Conservation (phyloP, 495 filamentous ascomycete species). For the Tuber brumale region DNA sequence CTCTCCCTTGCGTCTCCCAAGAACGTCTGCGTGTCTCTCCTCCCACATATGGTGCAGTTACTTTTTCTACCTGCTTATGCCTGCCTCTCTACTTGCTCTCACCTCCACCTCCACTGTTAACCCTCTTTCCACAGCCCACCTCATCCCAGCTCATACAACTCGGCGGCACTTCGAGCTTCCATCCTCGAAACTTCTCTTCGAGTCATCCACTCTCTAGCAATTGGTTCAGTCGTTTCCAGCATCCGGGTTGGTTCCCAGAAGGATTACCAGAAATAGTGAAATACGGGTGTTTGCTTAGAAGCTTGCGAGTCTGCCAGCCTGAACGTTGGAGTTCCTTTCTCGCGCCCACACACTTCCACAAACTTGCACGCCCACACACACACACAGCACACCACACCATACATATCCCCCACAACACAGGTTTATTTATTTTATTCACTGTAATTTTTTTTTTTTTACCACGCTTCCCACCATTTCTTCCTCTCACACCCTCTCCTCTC, state of each 20-base stretch:
- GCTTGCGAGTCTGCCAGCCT: not conserved
- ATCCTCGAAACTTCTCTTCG: not conserved
- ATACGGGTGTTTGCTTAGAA: not conserved
- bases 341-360: not conserved
- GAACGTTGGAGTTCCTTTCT: not conserved
- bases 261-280: not conserved
- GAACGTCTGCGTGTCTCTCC: constrained; percentile 3
- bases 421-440: constrained; percentile 26
- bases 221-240: not conserved
- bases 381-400: constrained; percentile 34
- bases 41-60: not conserved
- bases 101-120: not conserved
- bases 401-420: constrained; percentile 25
- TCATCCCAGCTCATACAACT: not conserved
- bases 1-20: constrained; percentile 1
- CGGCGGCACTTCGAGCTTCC: not conserved
- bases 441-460: constrained; percentile 10
- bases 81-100: not conserved
- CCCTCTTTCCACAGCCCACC: not conserved
- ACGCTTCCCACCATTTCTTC: constrained; percentile 26
- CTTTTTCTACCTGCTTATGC: constrained; percentile 2
- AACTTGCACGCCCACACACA: constrained; percentile 18
- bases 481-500: not conserved
- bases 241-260: not conserved
- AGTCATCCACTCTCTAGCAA: not conserved